Base-by-base conservation (phyloP, 768 basidiomycete species). In the Mycena kentingensis region DNA sequence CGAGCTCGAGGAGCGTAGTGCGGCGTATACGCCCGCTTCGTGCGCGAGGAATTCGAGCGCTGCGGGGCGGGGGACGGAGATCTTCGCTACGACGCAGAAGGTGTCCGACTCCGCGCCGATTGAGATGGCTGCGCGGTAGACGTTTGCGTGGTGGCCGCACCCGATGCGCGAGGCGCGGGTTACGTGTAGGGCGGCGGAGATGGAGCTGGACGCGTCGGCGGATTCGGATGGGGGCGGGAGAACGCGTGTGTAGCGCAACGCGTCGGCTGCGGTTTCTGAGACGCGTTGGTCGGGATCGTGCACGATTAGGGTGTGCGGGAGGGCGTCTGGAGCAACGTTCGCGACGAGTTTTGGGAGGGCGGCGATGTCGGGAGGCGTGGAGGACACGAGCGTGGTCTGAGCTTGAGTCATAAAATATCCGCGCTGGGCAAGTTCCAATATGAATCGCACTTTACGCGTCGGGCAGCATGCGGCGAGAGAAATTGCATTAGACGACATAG, bases 71-170 rank as follows among this genome's bases (percentile, higher is more conserved):
- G 65, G 41, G 22, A 69, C 35, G 0, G 75, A 69, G n/a, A 73
- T 64, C 50, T 76, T 76, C 2, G 67, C 73, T 13, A 64, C 67
- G 22, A 76, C 72, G 1, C n/a, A n/a, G n/a, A 65, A 34, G 36
- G 65, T 16, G 11, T 35, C 26, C 10, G 62, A 58, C 5, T 72
- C 15, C 68, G 61, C 2, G 61, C 78, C 62, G 5, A 67, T 68
- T n/a, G n/a, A n/a, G 57, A 78, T 68, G 11, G 71, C 63, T 1
- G 68, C 71, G 19, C 68, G 68, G 54, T 73, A 70, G 4, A 80
- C 79, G 28, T 62, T 55, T 4, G 65, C 61, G 42, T 66, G 65
- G 38, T 58, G 52, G 8, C 65, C 65, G 16, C 49, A 39, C 4
- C 65, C 65, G 16, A 64, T 41, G 18, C 58, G 47, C 36, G 56